Percentiles rank a stretch among this genome's conserved stretches.
Conservation (phyloP, 225 moss, liverwort and hornwort species). For the Bryoerythrophyllum caledonicum region DNA sequence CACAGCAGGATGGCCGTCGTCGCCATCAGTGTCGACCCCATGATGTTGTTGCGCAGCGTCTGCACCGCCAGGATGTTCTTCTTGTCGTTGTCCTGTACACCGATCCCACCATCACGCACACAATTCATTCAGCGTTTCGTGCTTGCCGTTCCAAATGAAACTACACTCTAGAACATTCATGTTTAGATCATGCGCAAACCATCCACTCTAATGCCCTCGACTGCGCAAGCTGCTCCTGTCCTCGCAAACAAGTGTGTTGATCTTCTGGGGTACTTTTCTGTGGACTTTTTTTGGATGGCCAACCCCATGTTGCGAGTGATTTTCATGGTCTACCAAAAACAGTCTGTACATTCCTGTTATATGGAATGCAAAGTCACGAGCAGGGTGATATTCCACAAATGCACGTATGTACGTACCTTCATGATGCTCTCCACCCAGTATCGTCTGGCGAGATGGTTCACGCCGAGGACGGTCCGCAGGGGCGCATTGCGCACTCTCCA, state of each 20-base stretch:
- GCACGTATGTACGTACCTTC: constrained; percentile 54
- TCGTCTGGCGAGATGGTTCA: constrained; percentile 73
- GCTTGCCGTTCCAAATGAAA: too few relatives aligned
- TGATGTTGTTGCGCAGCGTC: constrained; percentile 84
- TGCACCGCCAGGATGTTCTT: constrained; percentile 91
- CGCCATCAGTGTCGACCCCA: constrained; percentile 53
- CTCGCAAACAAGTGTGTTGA: neutral
- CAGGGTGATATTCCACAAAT: too few relatives aligned
- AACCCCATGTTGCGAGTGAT: too few relatives aligned
- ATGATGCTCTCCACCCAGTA: constrained; percentile 82
- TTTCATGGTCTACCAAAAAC: too few relatives aligned
- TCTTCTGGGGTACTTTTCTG: too few relatives aligned
- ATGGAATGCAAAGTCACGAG: neutral
- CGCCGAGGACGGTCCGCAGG: constrained; percentile 65
- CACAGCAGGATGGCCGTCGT: too few relatives aligned
- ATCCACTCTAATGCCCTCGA: neutral
- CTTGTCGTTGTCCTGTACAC: constrained; percentile 81
- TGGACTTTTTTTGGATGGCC: too few relatives aligned
- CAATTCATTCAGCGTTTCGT: too few relatives aligned
- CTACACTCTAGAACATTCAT: too few relatives aligned
- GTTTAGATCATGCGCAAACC: neutral
- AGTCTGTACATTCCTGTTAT: too few relatives aligned
- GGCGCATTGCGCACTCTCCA: constrained; percentile 60
- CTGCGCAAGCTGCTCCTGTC: neutral
- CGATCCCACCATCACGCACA: too few relatives aligned